Base-by-base conservation (phyloP, 2,329 filamentous ascomycete species). In the Ophiosphaerella korrae region DNA sequence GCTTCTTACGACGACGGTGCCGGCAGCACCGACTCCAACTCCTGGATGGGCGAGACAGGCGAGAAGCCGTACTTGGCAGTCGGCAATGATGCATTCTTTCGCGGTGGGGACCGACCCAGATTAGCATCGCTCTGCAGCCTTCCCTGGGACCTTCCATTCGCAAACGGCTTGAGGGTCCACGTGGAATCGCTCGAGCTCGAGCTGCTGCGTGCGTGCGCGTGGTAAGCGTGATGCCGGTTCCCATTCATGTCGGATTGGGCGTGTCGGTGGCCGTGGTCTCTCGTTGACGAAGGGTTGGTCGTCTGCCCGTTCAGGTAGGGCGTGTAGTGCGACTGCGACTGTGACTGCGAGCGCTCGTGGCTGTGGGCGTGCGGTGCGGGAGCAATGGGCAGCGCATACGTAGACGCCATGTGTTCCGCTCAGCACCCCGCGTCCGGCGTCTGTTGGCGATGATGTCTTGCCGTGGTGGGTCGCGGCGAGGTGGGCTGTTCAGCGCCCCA, bases 71-170 rank as follows among this genome's bases (percentile, higher is more conserved):
- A 69, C 29, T 60, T 63, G 24, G 52, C 61, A 6, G 55, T 42
- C 4, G 48, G 8, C 26, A 29, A 8, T 9, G 26, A 38, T 16
- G 51, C 55, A 40, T 51, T 57, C 52, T 66, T 68, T 5, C 61
- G 57, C 6, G 59, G 46, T n/a, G 55, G 49, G 13, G 74, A 71
- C 45, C 74, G 68, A 18, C 76, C 75, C 50, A 79, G 62, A 55
- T 80, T 76, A 13, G 76, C 77, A 42, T 79, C 75, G 43, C 77
- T 77, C 66, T 77, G 65, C 45, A 74, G 58, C 44, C 77, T 68
- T 45, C 68, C 68, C 58, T 64, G 68, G 9, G 68, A 46, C 52
- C 62, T 53, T n/a, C 58, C 64, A 16, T 60, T 63, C 44, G 64
- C 57, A 42, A 67, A 64, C 6, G 71, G 64, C 45, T 66, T 69